phyloP scores from a whole-genome alignment of 192 early-diverging fungal genomes.

The Entomortierella beljakovae region DNA sequence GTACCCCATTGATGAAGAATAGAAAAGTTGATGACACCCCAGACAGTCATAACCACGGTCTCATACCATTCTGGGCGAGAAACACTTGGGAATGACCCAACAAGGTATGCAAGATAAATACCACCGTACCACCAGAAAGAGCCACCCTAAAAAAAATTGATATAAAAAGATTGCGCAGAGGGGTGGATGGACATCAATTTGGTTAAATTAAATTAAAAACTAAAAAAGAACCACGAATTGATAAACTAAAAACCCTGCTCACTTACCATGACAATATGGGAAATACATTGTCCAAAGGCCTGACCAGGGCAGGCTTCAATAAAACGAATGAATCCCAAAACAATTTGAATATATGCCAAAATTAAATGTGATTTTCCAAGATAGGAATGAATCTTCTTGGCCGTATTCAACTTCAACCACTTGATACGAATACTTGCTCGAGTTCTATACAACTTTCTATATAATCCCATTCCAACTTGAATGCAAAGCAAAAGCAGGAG shows the following conservation, averaged over 20 bases:
- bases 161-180: neutral
- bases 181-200: too few species aligned
- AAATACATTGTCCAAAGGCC: conserved; percentile 47
- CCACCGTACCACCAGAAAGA: conserved; percentile 58
- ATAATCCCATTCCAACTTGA: conserved; percentile 51
- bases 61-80: conserved; percentile 57
- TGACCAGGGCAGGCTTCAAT: conserved; percentile 45
- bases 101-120: conserved; percentile 57
- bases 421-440: conserved; percentile 17
- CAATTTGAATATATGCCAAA: conserved; percentile 49
- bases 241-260: too few species aligned
- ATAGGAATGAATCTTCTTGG: conserved; percentile 39
- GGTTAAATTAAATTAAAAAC: too few species aligned
- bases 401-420: conserved; percentile 20
- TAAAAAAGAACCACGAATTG: too few species aligned
- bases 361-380: conserved; percentile 38
- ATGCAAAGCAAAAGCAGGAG: conserved; percentile 35
- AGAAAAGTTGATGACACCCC: conserved; percentile 59
- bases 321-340: conserved; percentile 40
- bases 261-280: conserved; percentile 56
- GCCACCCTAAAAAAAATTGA: conserved; percentile 25
- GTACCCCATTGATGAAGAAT: conserved; percentile 57
- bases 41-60: conserved; percentile 49
- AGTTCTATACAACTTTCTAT: conserved; percentile 34
- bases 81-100: conserved; percentile 52